Conservation (phyloP, 176 grass and related monocot species). For the Oryza officinalis region DNA sequence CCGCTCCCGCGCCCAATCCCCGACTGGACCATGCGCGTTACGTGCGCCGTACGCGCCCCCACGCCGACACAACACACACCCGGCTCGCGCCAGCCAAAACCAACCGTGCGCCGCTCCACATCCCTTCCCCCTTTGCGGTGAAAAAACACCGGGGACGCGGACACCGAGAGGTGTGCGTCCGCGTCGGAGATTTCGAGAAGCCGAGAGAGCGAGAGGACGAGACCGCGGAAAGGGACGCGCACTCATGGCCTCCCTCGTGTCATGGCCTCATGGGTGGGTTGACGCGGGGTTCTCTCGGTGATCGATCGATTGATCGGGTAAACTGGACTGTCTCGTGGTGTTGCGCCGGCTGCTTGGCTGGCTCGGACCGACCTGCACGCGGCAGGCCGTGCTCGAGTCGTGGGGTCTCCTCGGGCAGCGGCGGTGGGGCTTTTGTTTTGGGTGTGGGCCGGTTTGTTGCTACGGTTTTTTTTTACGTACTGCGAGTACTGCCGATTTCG, state of each 20-base stretch:
- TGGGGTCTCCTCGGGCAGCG: no score
- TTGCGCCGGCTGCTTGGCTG: background rate
- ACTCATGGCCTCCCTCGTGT: background rate
- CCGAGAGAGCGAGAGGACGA: background rate
- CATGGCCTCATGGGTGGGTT: no score
- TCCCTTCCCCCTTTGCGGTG: background rate
- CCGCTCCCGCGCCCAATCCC: no score
- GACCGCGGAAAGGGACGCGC: slow-evolving; percentile 23
- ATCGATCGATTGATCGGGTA: background rate
- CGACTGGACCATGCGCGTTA: background rate
- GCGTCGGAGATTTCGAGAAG: slow-evolving; percentile 34
- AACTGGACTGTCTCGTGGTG: background rate
- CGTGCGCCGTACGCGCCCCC: background rate
- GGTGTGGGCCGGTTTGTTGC: background rate
- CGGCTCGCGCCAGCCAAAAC: no score
- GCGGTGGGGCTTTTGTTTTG: no score
- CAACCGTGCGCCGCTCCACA: background rate
- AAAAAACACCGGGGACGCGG: background rate
- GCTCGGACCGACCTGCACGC: background rate
- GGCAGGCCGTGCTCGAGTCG: no score
- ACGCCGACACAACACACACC: background rate
- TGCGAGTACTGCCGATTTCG: no score
- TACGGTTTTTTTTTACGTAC: no score
- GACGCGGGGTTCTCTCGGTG: background rate
- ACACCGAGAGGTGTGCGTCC: background rate